Base-by-base conservation (phyloP, 2,329 filamentous ascomycete species). In the Passalora sequoiae region DNA sequence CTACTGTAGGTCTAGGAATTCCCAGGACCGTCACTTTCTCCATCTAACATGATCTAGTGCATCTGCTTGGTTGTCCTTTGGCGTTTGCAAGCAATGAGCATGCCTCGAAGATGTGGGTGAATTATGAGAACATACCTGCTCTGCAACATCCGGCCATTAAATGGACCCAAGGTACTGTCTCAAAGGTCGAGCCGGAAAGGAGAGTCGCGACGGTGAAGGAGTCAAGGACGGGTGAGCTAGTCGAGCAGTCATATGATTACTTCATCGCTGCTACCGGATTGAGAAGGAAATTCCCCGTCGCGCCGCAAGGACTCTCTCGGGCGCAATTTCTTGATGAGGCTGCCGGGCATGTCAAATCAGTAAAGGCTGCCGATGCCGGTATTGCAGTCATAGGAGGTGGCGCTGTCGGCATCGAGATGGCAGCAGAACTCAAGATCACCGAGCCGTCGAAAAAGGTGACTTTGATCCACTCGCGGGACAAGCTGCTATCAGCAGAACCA, bases 401-500 rank as follows among this genome's bases (percentile, higher is more conserved):
- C 38, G 86, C 86, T 5, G 86, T 89, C 1, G 86, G 86, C 6
- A 81, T 89, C 42, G 86, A 91, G 62, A 88, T 91, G 74, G 84
- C 86, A 0, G 80, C 83, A 1, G 86, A 92, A 66, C 69, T 89
- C 41, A 89, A 89, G 65, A 63, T 77, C 33, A 69, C 80, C 17
- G 74, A 82, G 48, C 84, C 86, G 0, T 57, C 75, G 8, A 68
- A 79, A 41, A 75, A 75, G 29, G 81, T 91, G n/a, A 85, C 79
- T 1, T 74, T 92, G 1, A 77, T 87, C 4, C 86, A 91, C 61
- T 89, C 85, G 3, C 73, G 84, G 15, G 70, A 75, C 19, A 77
- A 77, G 56, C 75, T 91, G 1, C 72, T 91, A 6, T 88, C 84
- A 0, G 78, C 83, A 0, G 86, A 92, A 66, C 78, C 77, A 3